These are phyloP conservation scores for Lentinula novae-zelandiae DNA, from an alignment of 1,284 basidiomycete species.

Conservation along the genomic window DNA sequence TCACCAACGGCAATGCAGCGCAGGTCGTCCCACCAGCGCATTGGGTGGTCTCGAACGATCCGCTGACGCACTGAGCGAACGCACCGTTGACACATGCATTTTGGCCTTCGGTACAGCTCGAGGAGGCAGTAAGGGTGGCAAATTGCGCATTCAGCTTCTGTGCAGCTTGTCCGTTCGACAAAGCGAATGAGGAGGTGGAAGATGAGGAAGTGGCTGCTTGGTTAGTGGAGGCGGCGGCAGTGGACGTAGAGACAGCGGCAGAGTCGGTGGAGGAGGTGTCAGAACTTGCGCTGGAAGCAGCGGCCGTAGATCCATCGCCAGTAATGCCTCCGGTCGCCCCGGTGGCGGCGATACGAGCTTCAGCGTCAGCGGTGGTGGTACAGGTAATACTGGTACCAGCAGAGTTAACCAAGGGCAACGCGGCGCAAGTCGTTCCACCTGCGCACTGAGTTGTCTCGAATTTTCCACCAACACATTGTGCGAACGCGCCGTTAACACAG, in stretches of 20 bases:
- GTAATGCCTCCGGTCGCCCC: constrained; percentile 9
- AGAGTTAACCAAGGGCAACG: constrained; percentile 14
- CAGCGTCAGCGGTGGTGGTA: constrained; percentile 14
- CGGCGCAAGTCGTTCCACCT: constrained; percentile 1
- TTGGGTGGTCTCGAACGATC: constrained; percentile 36
- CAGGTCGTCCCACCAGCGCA: constrained; percentile 43
- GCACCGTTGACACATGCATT: constrained; percentile 23
- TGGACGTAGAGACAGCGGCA: not conserved
- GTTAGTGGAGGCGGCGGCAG: not conserved
- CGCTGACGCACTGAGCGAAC: constrained; percentile 35
- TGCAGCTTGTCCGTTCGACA: constrained; percentile 22
- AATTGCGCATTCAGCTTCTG: constrained; percentile 25
- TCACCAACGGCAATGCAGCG: constrained; percentile 57
- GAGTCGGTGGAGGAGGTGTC: not conserved
- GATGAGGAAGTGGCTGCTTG: not conserved
- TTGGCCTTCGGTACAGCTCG: constrained; percentile 21
- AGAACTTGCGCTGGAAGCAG: not conserved
- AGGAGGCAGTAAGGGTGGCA: constrained; percentile 16
- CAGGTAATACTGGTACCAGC: constrained; percentile 14
- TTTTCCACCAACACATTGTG: constrained; percentile 36
- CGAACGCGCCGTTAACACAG: constrained; percentile 28
- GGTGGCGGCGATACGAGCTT: constrained; percentile 14
- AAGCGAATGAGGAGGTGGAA: not conserved
- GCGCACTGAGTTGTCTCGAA: constrained; percentile 24
- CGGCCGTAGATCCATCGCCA: not conserved